Conservation (phyloP, 805 yeast genomes). For the Yamadazyma nakazawae region DNA sequence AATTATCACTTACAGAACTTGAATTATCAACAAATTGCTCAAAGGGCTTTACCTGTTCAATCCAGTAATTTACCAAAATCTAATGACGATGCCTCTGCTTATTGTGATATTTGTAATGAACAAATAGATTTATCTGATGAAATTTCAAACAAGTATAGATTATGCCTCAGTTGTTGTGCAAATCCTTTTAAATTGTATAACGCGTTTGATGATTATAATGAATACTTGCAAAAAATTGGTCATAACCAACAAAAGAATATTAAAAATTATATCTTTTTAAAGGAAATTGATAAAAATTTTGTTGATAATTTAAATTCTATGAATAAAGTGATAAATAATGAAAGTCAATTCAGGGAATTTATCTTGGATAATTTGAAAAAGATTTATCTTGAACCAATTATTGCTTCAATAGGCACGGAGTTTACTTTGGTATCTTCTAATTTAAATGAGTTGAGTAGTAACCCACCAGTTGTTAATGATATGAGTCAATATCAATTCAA, state of each 20-base stretch:
- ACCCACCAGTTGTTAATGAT: slow-evolving; percentile 10
- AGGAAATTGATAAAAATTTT: slow-evolving; percentile 21
- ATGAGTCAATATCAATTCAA: slow-evolving; percentile 14
- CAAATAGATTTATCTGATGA: slow-evolving; percentile 24
- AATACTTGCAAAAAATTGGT: slow-evolving; percentile 21
- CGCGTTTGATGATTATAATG: slow-evolving; percentile 28
- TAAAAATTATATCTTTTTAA: slow-evolving; percentile 18
- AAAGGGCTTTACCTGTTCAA: slow-evolving; percentile 16
- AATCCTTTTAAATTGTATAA: slow-evolving; percentile 27
- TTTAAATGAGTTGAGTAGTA: slow-evolving; percentile 21
- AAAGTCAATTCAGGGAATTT: slow-evolving; percentile 33
- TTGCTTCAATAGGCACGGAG: slow-evolving; percentile 31
- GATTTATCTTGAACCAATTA: slow-evolving; percentile 38
- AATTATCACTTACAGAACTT: slow-evolving; percentile 8
- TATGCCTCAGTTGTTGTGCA: slow-evolving; percentile 26
- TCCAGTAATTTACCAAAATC: slow-evolving; percentile 13
- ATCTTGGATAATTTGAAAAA: slow-evolving; percentile 32
- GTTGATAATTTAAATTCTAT: slow-evolving; percentile 20
- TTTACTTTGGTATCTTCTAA: slow-evolving; percentile 31
- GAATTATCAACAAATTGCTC: slow-evolving; percentile 16
- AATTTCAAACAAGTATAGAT: slow-evolving; percentile 23
- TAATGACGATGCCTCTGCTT: slow-evolving; percentile 2
- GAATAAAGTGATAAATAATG: slow-evolving; percentile 22
- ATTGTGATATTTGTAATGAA: slow-evolving; percentile 27
- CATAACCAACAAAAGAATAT: slow-evolving; percentile 15